A percentile compares a stretch with the other conserved stretches of the same genome.
phyloP scores from a whole-genome alignment of 768 basidiomycete species.

The Boletales sp. region DNA sequence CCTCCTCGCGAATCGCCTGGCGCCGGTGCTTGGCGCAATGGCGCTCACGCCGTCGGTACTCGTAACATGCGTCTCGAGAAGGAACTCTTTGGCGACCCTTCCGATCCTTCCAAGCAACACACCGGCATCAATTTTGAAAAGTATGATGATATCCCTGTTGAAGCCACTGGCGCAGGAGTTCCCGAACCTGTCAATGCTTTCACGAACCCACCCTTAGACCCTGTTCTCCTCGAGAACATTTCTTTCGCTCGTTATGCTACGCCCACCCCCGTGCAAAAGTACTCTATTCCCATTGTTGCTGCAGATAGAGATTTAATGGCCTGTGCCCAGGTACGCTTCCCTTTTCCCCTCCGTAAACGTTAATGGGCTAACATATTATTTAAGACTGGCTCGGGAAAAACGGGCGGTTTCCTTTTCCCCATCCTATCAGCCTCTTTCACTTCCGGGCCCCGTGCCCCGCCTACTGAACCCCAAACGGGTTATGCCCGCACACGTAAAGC shows the following conservation, averaged over 20 bases:
- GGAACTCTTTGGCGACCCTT: conserved; percentile 89
- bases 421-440: conserved; percentile 92
- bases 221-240: conserved; percentile 94
- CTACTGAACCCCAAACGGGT: conserved; percentile 46
- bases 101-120: conserved; percentile 84
- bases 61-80: conserved; percentile 90
- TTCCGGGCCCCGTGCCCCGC: conserved; percentile 73
- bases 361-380: conserved; percentile 17
- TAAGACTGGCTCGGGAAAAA: conserved; percentile 99
- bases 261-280: conserved; percentile 99
- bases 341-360: conserved; percentile 6
- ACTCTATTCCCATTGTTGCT: conserved; percentile 97
- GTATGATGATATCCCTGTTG: conserved; percentile 99
- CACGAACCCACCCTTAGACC: conserved; percentile 85
- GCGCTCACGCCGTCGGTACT: conserved; percentile 77
- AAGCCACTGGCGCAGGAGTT: conserved; percentile 96
- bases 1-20: conserved; percentile 48
- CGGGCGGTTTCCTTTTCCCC: conserved; percentile 98
- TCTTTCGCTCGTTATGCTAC: conserved; percentile 87
- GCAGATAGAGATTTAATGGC: conserved; percentile 89
- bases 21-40: conserved; percentile 82
- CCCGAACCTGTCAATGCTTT: conserved; percentile 91
- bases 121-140: conserved; percentile 99
- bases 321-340: conserved; percentile 72
- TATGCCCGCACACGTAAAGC: conserved; percentile 81